phyloP scores from a whole-genome alignment of 306 rosid species.

The Canavalia gladiata region DNA sequence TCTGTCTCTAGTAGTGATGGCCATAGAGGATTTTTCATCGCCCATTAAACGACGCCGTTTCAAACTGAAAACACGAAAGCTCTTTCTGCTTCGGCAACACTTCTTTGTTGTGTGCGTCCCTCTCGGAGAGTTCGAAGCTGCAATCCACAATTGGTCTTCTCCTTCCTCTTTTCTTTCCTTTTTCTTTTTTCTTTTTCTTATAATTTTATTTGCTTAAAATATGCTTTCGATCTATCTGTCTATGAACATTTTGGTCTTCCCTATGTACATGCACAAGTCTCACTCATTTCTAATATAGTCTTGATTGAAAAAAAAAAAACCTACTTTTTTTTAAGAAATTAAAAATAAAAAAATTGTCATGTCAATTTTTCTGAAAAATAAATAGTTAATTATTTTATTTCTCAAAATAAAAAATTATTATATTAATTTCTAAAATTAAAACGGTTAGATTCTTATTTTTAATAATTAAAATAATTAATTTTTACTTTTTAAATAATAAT shows the following conservation, averaged over 20 bases:
- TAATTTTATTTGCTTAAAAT: conserved; percentile 1
- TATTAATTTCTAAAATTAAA: too few species aligned
- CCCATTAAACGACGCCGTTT: conserved; percentile 69
- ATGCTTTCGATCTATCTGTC: background rate
- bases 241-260: background rate
- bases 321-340: too few species aligned
- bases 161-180: background rate
- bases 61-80: background rate
- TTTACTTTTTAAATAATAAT: too few species aligned
- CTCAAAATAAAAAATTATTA: too few species aligned
- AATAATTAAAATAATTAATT: too few species aligned
- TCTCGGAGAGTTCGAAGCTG: conserved; percentile 17
- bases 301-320: too few species aligned
- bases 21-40: conserved; percentile 69
- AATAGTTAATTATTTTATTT: too few species aligned
- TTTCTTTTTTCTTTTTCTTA: background rate
- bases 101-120: background rate
- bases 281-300: background rate
- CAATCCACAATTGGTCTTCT: background rate
- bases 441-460: too few species aligned
- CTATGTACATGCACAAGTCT: background rate
- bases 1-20: conserved; percentile 70
- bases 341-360: too few species aligned
- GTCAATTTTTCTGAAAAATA: too few species aligned
- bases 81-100: background rate